Evolutionary conservation across 2,329 filamentous ascomycete genomes (phyloP), one percentile per base, ranked within the genome.

Genomic region (Diaporthe australafricana): DNA sequence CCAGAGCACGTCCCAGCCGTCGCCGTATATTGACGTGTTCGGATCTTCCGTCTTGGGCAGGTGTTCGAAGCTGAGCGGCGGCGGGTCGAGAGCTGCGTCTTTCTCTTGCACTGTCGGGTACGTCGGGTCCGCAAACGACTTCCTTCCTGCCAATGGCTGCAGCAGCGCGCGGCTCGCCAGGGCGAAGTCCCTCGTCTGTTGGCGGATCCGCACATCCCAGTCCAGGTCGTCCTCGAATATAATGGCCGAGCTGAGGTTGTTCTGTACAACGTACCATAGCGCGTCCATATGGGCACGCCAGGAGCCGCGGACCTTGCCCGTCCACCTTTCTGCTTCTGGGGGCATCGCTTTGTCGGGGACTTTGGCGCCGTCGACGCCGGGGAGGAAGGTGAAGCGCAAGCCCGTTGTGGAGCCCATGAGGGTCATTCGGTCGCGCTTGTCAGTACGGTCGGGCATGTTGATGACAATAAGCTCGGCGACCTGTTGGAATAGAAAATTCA

Each of bases 191-290:
- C 76, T 80, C 20, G 89, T 81, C 75, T 90, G 88, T 0, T 78
- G 66, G 40, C 86, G 85, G 30, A 90, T 77, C 0, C 82, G 80
- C 16, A 89, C 78, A 70, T 90, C 88, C 88, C 88, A 90, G 78
- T 90, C 88, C 25, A 84, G 82, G 70, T 90, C 88, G 75, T 90
- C 88, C 75, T 90, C 88, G 32, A 90, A 77, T 35, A 90, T 86
- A 2, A 90, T 78, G 0, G 86, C 87, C 1, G 84, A 86, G 1
- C 81, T 79, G 3, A 87, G 74, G 50, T 84, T 83, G 14, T 83
- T 78, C n/a, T 83, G 79, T 16, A 89, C 81, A 16, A 89, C 79
- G 16, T 63, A 48, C 42, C 42, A 63, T n/a, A 48, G 42, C 12
- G 42, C 42, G n/a, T 63, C 60, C 60, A 63, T 48, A 27, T 48